Conservation (phyloP, 371 early-diverging fungal species). For the Fennellomyces sp. region DNA sequence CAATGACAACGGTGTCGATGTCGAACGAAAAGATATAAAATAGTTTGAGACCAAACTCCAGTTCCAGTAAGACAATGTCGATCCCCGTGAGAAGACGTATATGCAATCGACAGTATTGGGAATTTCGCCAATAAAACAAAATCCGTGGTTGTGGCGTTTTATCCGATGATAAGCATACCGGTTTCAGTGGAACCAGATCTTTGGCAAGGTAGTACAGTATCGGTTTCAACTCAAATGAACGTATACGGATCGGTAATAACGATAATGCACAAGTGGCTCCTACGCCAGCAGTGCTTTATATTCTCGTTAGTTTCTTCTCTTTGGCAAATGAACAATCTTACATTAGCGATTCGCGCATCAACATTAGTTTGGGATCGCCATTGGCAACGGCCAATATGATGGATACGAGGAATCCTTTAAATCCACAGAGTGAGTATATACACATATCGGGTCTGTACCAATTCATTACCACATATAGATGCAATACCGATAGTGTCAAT, state of each 20-base stretch:
- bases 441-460: not conserved
- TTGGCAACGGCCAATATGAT: conserved; percentile 45
- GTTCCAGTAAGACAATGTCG: conserved; percentile 33
- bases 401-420: conserved; percentile 47
- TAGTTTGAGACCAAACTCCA: conserved; percentile 47
- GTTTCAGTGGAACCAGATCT: conserved; percentile 35
- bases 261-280: conserved; percentile 35
- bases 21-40: conserved; percentile 43
- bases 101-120: conserved; percentile 29
- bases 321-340: too few species aligned
- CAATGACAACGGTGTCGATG: conserved; percentile 37
- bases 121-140: conserved; percentile 36
- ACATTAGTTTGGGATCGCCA: conserved; percentile 48
- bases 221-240: conserved; percentile 40
- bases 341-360: conserved; percentile 54
- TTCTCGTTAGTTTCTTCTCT: not conserved
- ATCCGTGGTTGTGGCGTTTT: conserved; percentile 28
- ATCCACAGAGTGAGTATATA: too few species aligned
- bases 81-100: conserved; percentile 38
- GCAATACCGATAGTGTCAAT: conserved; percentile 42
- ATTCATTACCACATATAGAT: conserved; percentile 36
- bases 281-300: conserved; percentile 25
- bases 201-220: conserved; percentile 40
- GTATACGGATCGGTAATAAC: conserved; percentile 33
- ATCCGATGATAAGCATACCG: conserved; percentile 16